phyloP scores from a whole-genome alignment of 2,329 filamentous ascomycete genomes.

The Diaporthe batatas region DNA sequence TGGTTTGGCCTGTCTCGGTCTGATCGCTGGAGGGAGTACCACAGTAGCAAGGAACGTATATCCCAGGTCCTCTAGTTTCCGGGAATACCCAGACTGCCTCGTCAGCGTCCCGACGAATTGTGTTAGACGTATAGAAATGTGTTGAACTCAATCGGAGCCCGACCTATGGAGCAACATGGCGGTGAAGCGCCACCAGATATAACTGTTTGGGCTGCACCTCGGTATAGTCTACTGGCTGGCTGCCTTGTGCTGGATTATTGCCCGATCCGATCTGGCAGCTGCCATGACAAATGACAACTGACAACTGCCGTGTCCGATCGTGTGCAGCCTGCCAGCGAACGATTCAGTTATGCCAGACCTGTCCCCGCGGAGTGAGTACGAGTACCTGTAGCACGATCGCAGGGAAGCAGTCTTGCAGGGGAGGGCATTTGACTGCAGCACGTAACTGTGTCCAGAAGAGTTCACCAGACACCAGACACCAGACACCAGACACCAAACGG shows the following conservation, averaged over 20 bases:
- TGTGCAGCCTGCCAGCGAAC: constrained; percentile 4
- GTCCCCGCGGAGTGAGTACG: not conserved
- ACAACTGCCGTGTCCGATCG: not conserved
- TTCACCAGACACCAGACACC: not conserved
- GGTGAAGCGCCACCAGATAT: constrained; percentile 29
- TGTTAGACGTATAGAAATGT: not conserved
- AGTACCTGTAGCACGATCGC: not conserved
- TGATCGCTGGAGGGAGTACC: not conserved
- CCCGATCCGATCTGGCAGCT: not conserved
- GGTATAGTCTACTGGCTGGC: not conserved
- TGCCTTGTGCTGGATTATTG: not conserved
- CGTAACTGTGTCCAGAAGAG: not conserved
- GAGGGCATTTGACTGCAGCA: not conserved
- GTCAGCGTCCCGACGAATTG: not conserved
- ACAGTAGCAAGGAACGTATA: constrained; percentile 6
- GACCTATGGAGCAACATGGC: constrained; percentile 16
- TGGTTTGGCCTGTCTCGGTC: not conserved
- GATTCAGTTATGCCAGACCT: not conserved
- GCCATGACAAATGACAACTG: constrained; percentile 11
- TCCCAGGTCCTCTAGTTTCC: not conserved
- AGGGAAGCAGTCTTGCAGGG: not conserved
- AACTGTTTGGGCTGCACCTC: not conserved
- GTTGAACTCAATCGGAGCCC: constrained; percentile 23
- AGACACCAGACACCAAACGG: not conserved
- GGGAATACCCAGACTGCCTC: constrained; percentile 6